These are phyloP conservation scores for Trichoderma harzianum DNA, from an alignment of 2,329 filamentous ascomycete species.

Conservation along the genomic window DNA sequence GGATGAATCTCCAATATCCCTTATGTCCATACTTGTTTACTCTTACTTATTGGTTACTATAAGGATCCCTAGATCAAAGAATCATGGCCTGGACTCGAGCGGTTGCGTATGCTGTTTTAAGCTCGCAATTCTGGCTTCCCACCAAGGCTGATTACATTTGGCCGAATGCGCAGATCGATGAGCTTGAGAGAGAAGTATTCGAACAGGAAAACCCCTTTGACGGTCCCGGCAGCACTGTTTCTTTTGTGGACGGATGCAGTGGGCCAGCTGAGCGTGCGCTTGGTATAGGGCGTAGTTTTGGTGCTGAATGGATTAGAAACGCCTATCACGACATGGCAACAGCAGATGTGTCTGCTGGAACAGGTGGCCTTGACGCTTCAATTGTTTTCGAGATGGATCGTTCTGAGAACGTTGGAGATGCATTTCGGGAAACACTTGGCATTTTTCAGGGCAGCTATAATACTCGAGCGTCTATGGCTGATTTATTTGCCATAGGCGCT, in stretches of 20 bases:
- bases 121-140: background rate
- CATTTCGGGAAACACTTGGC: background rate
- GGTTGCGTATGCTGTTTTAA: background rate
- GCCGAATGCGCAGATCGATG: background rate
- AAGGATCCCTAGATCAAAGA: background rate
- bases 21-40: background rate
- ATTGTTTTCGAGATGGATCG: constrained; percentile 3
- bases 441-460: background rate
- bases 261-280: background rate
- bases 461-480: background rate
- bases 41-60: background rate
- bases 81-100: background rate
- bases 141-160: background rate
- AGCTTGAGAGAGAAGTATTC: background rate
- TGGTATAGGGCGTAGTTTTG: background rate
- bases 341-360: background rate
- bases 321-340: constrained; percentile 10
- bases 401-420: background rate
- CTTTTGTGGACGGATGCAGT: background rate
- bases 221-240: background rate
- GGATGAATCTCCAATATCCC: background rate
- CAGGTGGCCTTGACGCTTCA: background rate
- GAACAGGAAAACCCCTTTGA: background rate
- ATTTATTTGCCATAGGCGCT: background rate
- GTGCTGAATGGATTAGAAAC: constrained; percentile 7